Conservation (phyloP, 1,139 yeast species). For the Spencermartinsiella ligniputridi region DNA sequence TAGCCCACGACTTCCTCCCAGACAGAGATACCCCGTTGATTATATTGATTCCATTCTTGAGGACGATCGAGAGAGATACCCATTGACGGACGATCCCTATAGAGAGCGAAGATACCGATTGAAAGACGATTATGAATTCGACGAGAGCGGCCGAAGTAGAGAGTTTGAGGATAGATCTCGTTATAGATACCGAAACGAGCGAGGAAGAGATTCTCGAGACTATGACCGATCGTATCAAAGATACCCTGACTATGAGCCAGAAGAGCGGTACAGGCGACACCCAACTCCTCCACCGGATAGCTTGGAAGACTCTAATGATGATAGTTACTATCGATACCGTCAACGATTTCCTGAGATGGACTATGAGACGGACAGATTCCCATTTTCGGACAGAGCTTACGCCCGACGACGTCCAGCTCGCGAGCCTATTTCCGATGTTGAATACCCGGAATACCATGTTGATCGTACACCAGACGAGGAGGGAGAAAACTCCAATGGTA, state of each 20-base stretch:
- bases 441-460: background rate
- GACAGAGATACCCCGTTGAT: background rate
- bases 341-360: background rate
- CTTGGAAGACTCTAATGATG: background rate
- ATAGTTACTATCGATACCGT: background rate
- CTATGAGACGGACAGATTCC: background rate
- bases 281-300: background rate
- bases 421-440: background rate
- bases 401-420: background rate
- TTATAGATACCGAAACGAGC: background rate
- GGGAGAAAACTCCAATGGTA: background rate
- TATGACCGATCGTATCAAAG: background rate
- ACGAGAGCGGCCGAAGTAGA: background rate
- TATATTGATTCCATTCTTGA: background rate
- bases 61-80: constrained; percentile 1
- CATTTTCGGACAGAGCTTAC: background rate
- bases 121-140: background rate
- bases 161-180: background rate
- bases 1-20: background rate
- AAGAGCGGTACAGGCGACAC: background rate
- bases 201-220: background rate
- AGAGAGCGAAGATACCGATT: background rate
- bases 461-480: constrained; percentile 5
- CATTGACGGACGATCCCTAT: background rate
- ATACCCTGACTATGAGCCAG: background rate